Conservation (phyloP, 2,329 filamentous ascomycete genomes). For the Pseudogymnoascus destructans region DNA sequence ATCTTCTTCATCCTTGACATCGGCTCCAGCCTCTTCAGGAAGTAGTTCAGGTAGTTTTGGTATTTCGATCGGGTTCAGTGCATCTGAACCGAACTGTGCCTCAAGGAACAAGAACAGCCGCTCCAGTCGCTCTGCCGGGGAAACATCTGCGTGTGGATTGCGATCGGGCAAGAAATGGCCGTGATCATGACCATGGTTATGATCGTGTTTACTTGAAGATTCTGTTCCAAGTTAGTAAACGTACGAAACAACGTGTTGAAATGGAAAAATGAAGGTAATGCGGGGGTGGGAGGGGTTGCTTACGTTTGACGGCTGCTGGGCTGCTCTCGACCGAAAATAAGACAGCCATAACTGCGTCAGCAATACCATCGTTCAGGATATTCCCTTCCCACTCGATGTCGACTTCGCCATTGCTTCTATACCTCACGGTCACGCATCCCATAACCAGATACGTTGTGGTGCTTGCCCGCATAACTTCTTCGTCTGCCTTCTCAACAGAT, state of each 20-base stretch:
- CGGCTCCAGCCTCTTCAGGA: slow-evolving; percentile 15
- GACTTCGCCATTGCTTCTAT: slow-evolving; percentile 63
- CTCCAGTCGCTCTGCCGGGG: slow-evolving; percentile 63
- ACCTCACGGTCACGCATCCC: slow-evolving; percentile 78
- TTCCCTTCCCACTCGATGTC: slow-evolving; percentile 97
- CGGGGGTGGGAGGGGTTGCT: slow-evolving; percentile 25
- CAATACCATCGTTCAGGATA: slow-evolving; percentile 92
- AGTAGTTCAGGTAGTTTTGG: slow-evolving; percentile 39
- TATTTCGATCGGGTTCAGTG: slow-evolving; percentile 61
- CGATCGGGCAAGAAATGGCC: slow-evolving; percentile 32
- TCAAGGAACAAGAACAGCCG: slow-evolving; percentile 93
- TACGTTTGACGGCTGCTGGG: slow-evolving; percentile 86
- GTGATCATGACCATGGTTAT: slow-evolving; percentile 35
- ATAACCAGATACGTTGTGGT: slow-evolving; percentile 57
- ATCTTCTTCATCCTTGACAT: slow-evolving; percentile 26
- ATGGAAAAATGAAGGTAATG: slow-evolving; percentile 9
- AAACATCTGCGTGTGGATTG: slow-evolving; percentile 63
- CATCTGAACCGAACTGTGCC: slow-evolving; percentile 81
- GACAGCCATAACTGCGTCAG: slow-evolving; percentile 91
- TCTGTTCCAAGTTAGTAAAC: slow-evolving; percentile 29
- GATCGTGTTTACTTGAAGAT: slow-evolving; percentile 44
- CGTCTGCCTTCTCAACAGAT: slow-evolving; percentile 44
- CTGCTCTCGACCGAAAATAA: slow-evolving; percentile 86
- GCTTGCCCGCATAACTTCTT: slow-evolving; percentile 44
- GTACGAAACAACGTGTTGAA: neutral